Evolutionary conservation across 805 yeast species (phyloP).

Genomic region (Pichia cephalocereana): DNA sequence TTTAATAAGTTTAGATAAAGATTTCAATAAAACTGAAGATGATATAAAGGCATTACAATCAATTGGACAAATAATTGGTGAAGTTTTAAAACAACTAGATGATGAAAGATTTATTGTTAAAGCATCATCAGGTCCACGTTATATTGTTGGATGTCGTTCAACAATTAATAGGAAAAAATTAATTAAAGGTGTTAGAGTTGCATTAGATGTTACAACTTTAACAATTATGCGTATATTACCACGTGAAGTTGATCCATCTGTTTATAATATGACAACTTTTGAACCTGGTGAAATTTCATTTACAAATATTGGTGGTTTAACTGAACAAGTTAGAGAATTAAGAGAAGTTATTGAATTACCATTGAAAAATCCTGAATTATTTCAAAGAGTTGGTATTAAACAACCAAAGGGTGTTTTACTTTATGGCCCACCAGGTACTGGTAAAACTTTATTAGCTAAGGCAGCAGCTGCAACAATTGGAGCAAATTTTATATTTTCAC

Average conservation of each 20-base stretch:
- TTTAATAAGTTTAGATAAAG: constrained; percentile 74
- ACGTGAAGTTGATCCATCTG: constrained; percentile 96
- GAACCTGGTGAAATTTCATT: constrained; percentile 97
- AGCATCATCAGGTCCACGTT: constrained; percentile 95
- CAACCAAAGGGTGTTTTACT: constrained; percentile 98
- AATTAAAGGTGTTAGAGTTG: constrained; percentile 92
- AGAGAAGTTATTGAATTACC: constrained; percentile 98
- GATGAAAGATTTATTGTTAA: constrained; percentile 93
- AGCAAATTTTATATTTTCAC: constrained; percentile 95
- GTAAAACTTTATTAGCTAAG: constrained; percentile 90
- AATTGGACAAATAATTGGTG: constrained; percentile 96
- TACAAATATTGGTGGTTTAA: constrained; percentile 91
- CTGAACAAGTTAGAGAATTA: constrained; percentile 90
- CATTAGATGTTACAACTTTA: constrained; percentile 93
- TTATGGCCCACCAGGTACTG: constrained; percentile 99
- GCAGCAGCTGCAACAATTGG: constrained; percentile 99
- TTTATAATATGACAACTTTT: constrained; percentile 95
- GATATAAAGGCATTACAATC: constrained; percentile 96
- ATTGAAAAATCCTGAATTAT: constrained; percentile 91
- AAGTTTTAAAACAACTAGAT: constrained; percentile 88
- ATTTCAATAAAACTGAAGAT: constrained; percentile 87
- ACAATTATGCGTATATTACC: constrained; percentile 97
- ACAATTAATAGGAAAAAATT: constrained; percentile 76
- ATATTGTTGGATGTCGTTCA: constrained; percentile 94
- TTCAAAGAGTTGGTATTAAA: constrained; percentile 91